These are phyloP conservation scores for Zizania latifolia DNA, from an alignment of 176 grass and related monocot genomes.

Conservation along the genomic window DNA sequence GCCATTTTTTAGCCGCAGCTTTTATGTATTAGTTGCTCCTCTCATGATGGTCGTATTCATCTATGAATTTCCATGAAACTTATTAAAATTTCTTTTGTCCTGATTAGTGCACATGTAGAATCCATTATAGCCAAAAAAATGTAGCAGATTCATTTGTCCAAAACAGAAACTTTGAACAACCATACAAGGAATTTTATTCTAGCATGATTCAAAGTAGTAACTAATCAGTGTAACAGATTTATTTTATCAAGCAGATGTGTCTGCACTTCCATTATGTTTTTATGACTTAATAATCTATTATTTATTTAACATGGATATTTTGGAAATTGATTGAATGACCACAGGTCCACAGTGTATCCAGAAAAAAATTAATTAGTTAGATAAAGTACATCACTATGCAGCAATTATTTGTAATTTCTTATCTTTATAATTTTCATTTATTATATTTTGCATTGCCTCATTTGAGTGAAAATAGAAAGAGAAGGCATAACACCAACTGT, in stretches of 20 bases:
- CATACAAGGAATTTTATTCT: not conserved
- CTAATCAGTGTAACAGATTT: not conserved
- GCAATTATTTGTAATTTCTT: not conserved
- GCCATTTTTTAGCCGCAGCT: not conserved
- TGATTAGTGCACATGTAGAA: not conserved
- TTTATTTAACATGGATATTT: not conserved
- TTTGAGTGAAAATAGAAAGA: not conserved
- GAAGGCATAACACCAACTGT: not conserved
- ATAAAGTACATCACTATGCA: not conserved
- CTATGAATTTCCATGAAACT: not conserved
- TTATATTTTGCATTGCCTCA: not conserved
- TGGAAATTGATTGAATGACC: not conserved
- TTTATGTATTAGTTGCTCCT: not conserved
- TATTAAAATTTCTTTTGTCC: not conserved
- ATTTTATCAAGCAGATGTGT: not conserved
- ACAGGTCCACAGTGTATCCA: too few relatives aligned
- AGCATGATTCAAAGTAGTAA: not conserved
- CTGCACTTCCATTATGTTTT: not conserved
- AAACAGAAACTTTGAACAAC: not conserved
- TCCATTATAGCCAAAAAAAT: not conserved
- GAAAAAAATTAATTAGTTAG: not conserved
- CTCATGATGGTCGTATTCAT: not conserved
- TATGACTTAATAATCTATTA: too few relatives aligned
- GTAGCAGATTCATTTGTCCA: not conserved
- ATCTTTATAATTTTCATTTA: not conserved